Evolutionary conservation across 139 green algal species (phyloP).

Genomic region (Nannochloris sp.): DNA sequence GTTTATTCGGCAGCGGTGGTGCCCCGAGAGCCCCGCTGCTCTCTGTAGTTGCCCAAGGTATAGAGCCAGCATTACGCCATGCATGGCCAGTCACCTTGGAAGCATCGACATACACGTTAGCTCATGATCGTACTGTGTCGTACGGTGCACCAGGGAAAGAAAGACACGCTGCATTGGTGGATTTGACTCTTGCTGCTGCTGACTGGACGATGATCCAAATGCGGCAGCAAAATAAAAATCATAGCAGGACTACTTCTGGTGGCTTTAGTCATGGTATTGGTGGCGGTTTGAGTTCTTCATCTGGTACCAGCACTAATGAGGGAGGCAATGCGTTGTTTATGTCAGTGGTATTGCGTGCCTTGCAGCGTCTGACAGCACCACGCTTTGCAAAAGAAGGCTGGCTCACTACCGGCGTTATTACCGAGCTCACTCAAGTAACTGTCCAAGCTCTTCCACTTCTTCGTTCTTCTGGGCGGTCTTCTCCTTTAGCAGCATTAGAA

Average conservation of each 20-base stretch:
- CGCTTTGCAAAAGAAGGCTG: slow-evolving; percentile 9
- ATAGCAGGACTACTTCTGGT: too few relatives aligned
- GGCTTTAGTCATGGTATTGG: too few relatives aligned
- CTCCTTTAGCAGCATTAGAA: neutral
- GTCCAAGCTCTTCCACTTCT: too few relatives aligned
- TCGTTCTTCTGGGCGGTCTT: neutral
- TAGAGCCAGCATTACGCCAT: slow-evolving; percentile 21
- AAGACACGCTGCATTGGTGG: slow-evolving; percentile 29
- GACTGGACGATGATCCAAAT: too few relatives aligned
- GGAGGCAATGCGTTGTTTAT: neutral
- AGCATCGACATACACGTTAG: slow-evolving; percentile 6
- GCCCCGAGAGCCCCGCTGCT: neutral
- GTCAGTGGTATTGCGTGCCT: neutral
- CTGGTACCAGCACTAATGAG: too few relatives aligned
- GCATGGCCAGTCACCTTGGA: slow-evolving; percentile 29
- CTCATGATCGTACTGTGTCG: slow-evolving; percentile 18
- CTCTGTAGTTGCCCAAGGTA: neutral
- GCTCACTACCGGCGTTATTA: neutral
- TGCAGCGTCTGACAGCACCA: slow-evolving; percentile 12
- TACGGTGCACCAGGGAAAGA: neutral
- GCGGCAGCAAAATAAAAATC: too few relatives aligned
- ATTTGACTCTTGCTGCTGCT: slow-evolving; percentile 30
- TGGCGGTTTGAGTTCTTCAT: neutral
- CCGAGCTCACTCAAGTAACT: slow-evolving; percentile 6
- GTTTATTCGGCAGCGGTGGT: neutral